Evolutionary conservation across 148 eudicot species (phyloP).

Genomic region (Vaccinium myrtillus): DNA sequence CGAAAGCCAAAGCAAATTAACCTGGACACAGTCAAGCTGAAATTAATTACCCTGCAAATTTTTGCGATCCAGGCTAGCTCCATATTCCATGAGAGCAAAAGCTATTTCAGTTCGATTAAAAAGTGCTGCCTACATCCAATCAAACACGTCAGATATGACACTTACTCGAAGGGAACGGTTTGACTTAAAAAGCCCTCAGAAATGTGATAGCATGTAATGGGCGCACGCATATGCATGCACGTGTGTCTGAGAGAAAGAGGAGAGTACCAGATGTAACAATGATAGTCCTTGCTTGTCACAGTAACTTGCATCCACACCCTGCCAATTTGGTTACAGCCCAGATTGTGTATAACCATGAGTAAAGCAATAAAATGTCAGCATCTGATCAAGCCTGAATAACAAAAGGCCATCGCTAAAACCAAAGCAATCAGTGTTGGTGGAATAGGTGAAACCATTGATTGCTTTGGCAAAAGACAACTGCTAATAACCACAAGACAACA

Average conservation of each 20-base stretch:
- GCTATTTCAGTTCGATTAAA: conserved; percentile 65
- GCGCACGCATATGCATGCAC: not conserved
- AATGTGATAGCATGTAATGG: not conserved
- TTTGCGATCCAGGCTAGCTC: conserved; percentile 61
- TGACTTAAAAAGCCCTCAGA: not conserved
- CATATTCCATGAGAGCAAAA: conserved; percentile 64
- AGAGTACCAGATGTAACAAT: conserved; percentile 60
- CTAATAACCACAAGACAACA: not conserved
- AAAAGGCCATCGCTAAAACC: not conserved
- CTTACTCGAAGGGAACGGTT: not conserved
- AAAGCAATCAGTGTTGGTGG: not conserved
- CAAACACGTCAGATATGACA: not conserved
- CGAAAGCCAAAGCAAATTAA: not conserved
- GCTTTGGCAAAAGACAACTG: conserved; percentile 7
- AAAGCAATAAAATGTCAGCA: conserved; percentile 1
- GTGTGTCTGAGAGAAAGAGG: conserved; percentile 12
- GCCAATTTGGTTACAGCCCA: conserved; percentile 22
- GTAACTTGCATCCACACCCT: conserved; percentile 75
- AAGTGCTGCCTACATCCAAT: conserved; percentile 53
- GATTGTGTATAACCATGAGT: conserved; percentile 8
- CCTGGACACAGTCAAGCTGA: not conserved
- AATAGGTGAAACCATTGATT: not conserved
- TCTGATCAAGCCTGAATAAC: not conserved
- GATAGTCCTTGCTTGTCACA: conserved; percentile 72
- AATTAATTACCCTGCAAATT: conserved; percentile 50